phyloP scores from a whole-genome alignment of 768 basidiomycete species.

The Boletus pseudopeckii region DNA sequence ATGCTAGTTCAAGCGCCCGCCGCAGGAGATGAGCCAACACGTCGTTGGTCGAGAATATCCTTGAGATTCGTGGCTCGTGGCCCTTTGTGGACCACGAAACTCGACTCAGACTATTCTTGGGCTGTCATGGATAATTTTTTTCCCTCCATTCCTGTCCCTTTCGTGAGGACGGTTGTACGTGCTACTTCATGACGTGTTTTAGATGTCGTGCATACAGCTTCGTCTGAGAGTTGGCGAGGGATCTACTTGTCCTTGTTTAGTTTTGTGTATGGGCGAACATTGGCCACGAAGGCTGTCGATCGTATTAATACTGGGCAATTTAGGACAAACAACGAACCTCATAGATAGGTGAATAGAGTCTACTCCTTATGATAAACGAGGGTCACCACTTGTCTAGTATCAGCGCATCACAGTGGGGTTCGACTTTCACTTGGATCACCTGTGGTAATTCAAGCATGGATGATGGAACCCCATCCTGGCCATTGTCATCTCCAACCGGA shows the following conservation, averaged over 20 bases:
- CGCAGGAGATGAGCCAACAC: slow-evolving; percentile 2
- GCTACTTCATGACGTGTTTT: background rate
- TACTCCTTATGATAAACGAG: no score
- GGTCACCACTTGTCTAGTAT: no score
- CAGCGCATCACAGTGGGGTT: background rate
- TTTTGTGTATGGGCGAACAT: background rate
- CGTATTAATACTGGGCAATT: no score
- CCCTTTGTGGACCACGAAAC: slow-evolving; percentile 10
- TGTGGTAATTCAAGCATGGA: background rate
- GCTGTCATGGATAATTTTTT: slow-evolving; percentile 12
- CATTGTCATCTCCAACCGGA: no score
- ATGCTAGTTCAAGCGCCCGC: background rate
- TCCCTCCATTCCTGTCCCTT: background rate
- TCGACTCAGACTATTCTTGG: slow-evolving; percentile 26
- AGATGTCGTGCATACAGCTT: background rate
- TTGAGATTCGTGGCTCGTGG: slow-evolving; percentile 25
- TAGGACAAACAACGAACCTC: no score
- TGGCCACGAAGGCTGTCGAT: no score
- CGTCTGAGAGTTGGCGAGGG: background rate
- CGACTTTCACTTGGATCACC: background rate
- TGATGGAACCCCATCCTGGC: background rate
- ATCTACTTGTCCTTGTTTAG: background rate
- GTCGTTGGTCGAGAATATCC: background rate
- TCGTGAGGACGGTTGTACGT: background rate
- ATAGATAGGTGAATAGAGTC: background rate